Evolutionary conservation across 495 filamentous ascomycete species (phyloP).

Genomic region (Aspergillus kassunensis): DNA sequence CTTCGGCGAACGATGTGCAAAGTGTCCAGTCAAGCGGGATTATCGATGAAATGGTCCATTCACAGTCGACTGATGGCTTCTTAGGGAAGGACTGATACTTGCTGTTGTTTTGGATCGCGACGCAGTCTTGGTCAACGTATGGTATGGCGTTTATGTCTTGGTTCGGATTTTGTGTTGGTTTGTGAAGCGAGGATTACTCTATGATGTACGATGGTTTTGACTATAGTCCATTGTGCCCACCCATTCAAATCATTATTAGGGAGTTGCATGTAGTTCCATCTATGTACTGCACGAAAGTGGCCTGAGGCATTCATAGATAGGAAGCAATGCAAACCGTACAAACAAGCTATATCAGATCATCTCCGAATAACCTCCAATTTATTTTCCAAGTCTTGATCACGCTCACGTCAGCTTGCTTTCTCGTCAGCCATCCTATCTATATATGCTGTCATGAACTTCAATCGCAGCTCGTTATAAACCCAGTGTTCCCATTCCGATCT

Average conservation of each 20-base stretch:
- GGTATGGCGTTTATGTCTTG: neutral
- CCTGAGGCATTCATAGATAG: neutral
- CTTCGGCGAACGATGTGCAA: constrained; percentile 27
- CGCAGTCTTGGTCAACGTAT: neutral
- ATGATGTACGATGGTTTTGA: neutral
- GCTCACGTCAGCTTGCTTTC: too few relatives aligned
- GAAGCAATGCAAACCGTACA: constrained; percentile 12
- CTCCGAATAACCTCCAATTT: neutral
- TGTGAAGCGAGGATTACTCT: neutral
- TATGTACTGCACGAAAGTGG: too few relatives aligned
- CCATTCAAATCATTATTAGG: too few relatives aligned
- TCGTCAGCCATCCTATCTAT: too few relatives aligned
- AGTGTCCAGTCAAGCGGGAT: constrained; percentile 31
- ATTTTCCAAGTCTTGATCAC: neutral
- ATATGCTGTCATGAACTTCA: neutral
- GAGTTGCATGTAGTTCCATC: too few relatives aligned
- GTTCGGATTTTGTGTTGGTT: neutral
- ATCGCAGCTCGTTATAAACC: neutral
- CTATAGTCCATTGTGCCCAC: neutral
- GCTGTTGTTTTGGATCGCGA: neutral
- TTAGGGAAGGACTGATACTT: constrained; percentile 21
- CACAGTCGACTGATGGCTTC: constrained; percentile 20
- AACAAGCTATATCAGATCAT: constrained; percentile 15
- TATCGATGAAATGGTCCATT: constrained; percentile 22
- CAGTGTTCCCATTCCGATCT: neutral